Percentiles rank a stretch among this genome's conserved stretches.
phyloP scores from a whole-genome alignment of 495 filamentous ascomycete species.

The Lentithecium fluviatile region DNA sequence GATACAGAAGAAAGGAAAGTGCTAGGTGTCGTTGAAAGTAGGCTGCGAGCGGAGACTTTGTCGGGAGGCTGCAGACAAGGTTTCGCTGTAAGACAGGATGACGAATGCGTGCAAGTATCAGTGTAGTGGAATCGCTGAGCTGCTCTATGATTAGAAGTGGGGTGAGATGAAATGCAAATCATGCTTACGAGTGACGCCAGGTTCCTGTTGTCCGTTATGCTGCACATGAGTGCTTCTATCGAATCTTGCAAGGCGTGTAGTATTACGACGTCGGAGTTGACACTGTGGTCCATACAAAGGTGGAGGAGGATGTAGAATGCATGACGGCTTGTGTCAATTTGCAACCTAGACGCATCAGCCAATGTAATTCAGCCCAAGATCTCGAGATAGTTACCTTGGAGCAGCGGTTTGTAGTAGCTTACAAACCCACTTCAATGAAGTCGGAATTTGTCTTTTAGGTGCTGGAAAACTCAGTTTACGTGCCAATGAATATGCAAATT shows the following conservation, averaged over 20 bases:
- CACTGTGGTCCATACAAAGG: slow-evolving; percentile 28
- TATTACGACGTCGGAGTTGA: slow-evolving; percentile 8
- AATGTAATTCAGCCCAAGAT: not conserved
- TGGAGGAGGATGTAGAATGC: slow-evolving; percentile 21
- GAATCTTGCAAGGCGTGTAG: slow-evolving; percentile 19
- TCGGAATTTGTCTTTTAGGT: slow-evolving; percentile 10
- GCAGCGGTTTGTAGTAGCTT: slow-evolving; percentile 13
- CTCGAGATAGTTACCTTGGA: not conserved
- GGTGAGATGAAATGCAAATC: not conserved
- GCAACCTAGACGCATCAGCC: not conserved
- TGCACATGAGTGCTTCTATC: slow-evolving; percentile 23
- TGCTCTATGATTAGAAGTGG: not conserved
- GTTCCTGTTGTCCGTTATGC: slow-evolving; percentile 3
- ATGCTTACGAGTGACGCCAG: slow-evolving; percentile 2
- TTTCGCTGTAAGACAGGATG: slow-evolving; percentile 26
- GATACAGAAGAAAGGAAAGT: slow-evolving; percentile 61
- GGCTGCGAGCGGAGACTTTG: slow-evolving; percentile 51
- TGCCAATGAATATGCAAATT: not conserved
- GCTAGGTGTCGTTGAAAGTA: slow-evolving; percentile 72
- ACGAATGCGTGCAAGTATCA: slow-evolving; percentile 10
- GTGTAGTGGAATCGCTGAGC: slow-evolving; percentile 17
- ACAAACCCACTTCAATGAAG: slow-evolving; percentile 18
- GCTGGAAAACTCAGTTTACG: slow-evolving; percentile 1
- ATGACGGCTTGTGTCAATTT: slow-evolving; percentile 1
- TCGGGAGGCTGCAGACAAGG: slow-evolving; percentile 25